Base-by-base conservation (phyloP, 2,329 filamentous ascomycete species). In the Claviceps lovelessii region DNA sequence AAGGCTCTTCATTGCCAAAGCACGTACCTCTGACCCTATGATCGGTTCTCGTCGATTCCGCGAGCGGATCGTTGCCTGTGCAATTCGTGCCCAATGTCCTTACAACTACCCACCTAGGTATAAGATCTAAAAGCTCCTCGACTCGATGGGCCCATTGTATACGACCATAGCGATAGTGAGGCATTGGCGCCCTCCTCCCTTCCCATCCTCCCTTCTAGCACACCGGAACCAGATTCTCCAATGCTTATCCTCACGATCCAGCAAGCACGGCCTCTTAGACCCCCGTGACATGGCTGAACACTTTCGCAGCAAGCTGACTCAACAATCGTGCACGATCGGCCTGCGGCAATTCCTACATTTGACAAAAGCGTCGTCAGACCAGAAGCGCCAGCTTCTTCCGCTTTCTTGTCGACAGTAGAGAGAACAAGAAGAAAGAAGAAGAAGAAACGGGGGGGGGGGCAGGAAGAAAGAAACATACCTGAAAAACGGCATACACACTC, bases 401-500 rank as follows among this genome's bases (percentile, higher is more conserved):
- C 33, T 10, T 35, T 35, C 1, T 35, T 10, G 33, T 35, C 33
- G n/a, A 19, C 15, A 19, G 15, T 19, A 9, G 10, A 29, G 23
- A 23, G 3, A 23, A 23, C 23, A 23, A 23, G 23, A 23, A 23
- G 23, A 23, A 23, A 23, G 6, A 29, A 15, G 31, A 13, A n/a
- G n/a, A n/a, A n/a, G n/a, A n/a, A n/a, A n/a, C n/a, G n/a, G n/a
- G n/a, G n/a, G n/a, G n/a, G n/a, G 8, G 39, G 28, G 11, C 2
- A 37, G n/a, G 1, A 4, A 23, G 13, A 23, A 44, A 49, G 29
- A 31, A 47, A 23, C 52, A 48, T 62, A 75, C 76, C 72, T 80
- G 83, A 68, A 91, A 97, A 17, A 96, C 93, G 33, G 83, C 77
- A 70, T 94, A 97, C 6, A 98, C 93, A 65, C 88, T 95, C 83